Evolutionary conservation across 225 moss, liverwort and hornwort genomes (phyloP).

Genomic region (Neckera pumila): DNA sequence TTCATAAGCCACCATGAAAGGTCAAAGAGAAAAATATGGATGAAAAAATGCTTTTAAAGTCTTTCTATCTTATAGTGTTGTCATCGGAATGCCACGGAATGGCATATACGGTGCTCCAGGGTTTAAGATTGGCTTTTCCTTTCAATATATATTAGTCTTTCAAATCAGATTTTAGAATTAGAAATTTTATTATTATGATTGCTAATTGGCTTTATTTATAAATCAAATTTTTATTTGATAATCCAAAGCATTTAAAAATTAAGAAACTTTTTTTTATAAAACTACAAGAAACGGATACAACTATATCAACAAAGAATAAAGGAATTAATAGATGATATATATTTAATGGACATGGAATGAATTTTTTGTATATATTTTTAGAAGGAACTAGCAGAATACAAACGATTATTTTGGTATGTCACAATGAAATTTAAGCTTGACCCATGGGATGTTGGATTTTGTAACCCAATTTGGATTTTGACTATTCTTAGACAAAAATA

Average conservation of each 20-base stretch:
- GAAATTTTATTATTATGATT: neutral
- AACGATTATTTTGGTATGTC: neutral
- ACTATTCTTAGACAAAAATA: neutral
- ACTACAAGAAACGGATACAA: neutral
- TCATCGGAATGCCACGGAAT: too few relatives aligned
- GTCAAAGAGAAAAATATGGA: too few relatives aligned
- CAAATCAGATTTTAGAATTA: neutral
- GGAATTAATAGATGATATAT: neutral
- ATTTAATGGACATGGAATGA: neutral
- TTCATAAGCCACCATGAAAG: too few relatives aligned
- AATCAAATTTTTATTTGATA: neutral
- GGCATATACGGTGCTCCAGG: too few relatives aligned
- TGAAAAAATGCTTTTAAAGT: too few relatives aligned
- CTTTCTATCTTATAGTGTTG: too few relatives aligned
- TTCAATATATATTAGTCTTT: neutral
- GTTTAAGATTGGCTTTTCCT: neutral
- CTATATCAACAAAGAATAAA: neutral
- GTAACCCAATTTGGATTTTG: neutral
- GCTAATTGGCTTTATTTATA: neutral
- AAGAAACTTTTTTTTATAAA: neutral
- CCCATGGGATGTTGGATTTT: too few relatives aligned
- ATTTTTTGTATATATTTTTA: neutral
- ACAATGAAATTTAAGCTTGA: neutral
- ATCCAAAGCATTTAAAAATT: neutral
- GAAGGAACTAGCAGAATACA: neutral